Base-by-base conservation (phyloP, 225 moss, liverwort and hornwort genomes). In the Pleurozium schreberi region DNA sequence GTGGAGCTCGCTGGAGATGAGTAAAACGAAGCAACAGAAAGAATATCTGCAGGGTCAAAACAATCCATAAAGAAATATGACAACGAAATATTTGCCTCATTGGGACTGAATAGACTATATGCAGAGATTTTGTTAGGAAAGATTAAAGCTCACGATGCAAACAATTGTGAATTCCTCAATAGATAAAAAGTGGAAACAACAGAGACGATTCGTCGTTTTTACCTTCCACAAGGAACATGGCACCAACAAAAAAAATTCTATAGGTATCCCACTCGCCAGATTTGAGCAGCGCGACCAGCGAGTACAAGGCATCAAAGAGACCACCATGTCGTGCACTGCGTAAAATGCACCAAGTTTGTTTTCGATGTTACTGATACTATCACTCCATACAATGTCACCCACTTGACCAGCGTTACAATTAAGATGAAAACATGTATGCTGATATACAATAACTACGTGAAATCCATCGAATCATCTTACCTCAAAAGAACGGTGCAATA, bases 141-240 rank as follows among this genome's bases (percentile, higher is more conserved):
- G 15, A 60, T 68, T 52, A 33, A 83, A 82, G 21, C 70, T 88
- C 86, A 83, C 19, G 59, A 67, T 25, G 26, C 11, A n/a, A 80
- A 86, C 53, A 62, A 80, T 66, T 68, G 49, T 65, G 47, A 53
- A 65, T 47, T 52, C 62, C 86, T 87, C 33, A 55, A n/a, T 14
- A 66, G 40, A 80, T 45, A 60, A 87, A 42, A 82, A 49, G 42
- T 57, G 58, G 28, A 87, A 64, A 66, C 13, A 81, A 58, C 23
- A 74, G 77, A 87, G 83, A 66, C 20, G 73, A 70, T 88, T 86
- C 75, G 52, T 80, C 86, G n/a, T 75, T 57, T 43, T 43, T 91
- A 96, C 98, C 98, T 95, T 97, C 94, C 80, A 96, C 86, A 76
- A 97, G 92, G 52, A 95, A 89, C 95, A 95, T 94, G 89, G 95